Conservation (phyloP, 257 asterid genomes). For the Mentha longifolia region DNA sequence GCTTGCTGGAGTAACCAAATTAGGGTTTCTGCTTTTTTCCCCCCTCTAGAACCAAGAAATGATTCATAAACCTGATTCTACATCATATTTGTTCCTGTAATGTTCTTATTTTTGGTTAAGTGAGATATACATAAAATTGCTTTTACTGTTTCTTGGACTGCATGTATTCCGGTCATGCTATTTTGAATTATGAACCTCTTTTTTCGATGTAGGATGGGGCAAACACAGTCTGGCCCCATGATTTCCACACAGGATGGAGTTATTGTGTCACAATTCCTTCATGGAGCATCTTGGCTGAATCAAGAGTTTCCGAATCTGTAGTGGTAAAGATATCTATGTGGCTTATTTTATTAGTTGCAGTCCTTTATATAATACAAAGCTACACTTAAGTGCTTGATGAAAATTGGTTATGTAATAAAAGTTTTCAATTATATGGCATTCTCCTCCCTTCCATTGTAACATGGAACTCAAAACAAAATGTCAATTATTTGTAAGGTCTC, state of each 20-base stretch:
- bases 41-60: conserved; percentile 5
- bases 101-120: neutral
- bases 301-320: conserved; percentile 57
- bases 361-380: neutral
- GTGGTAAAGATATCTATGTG: conserved; percentile 48
- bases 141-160: neutral
- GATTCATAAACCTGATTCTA: conserved; percentile 1
- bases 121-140: neutral
- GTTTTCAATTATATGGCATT: conserved; percentile 3
- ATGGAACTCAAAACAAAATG: neutral
- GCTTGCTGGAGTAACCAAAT: neutral
- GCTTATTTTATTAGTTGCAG: neutral
- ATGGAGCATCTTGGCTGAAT: conserved; percentile 57
- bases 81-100: conserved; percentile 8
- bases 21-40: neutral
- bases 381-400: neutral
- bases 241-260: conserved; percentile 73
- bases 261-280: conserved; percentile 74
- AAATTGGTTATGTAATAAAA: neutral
- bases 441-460: neutral
- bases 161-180: conserved; percentile 6
- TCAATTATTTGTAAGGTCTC: neutral
- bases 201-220: conserved; percentile 59
- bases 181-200: conserved; percentile 20
- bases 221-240: conserved; percentile 69